These are phyloP conservation scores for Pistacia vera DNA, from an alignment of 345 rosid genomes.

Conservation along the genomic window DNA sequence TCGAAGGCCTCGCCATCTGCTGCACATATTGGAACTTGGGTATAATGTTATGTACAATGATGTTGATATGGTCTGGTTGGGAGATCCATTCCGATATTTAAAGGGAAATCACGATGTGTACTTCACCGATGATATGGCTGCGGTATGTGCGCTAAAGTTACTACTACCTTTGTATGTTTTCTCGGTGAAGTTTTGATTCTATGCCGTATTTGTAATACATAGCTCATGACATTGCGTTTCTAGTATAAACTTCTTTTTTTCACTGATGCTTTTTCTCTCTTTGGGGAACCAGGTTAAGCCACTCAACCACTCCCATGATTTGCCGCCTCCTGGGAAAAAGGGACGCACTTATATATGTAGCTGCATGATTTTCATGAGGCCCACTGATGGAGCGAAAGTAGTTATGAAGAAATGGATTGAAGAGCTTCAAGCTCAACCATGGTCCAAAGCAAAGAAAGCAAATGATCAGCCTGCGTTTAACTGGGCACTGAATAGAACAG, in stretches of 20 bases:
- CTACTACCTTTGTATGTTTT: neutral
- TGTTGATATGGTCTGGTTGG: constrained; percentile 98
- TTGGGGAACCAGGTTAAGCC: constrained; percentile 77
- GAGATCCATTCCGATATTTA: constrained; percentile 81
- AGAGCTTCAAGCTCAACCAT: constrained; percentile 79
- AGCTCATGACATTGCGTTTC: neutral
- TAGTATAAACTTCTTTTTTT: neutral
- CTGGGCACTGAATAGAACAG: constrained; percentile 84
- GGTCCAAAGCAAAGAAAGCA: constrained; percentile 83
- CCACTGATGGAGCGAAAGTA: constrained; percentile 81
- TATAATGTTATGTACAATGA: constrained; percentile 97
- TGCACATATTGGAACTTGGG: constrained; percentile 85
- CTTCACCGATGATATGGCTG: constrained; percentile 91
- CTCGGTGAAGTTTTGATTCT: neutral
- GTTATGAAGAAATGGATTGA: constrained; percentile 96
- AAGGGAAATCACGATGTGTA: constrained; percentile 87
- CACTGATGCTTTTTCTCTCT: neutral
- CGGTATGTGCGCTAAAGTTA: constrained; percentile 45
- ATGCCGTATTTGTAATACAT: neutral
- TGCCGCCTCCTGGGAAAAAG: constrained; percentile 92
- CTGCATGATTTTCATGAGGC: constrained; percentile 90
- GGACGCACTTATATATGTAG: constrained; percentile 93
- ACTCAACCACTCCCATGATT: constrained; percentile 73
- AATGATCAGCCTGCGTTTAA: constrained; percentile 99
- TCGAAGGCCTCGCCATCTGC: constrained; percentile 80